Conservation (phyloP, 2,329 filamentous ascomycete species). For the Xylaria polymorpha region DNA sequence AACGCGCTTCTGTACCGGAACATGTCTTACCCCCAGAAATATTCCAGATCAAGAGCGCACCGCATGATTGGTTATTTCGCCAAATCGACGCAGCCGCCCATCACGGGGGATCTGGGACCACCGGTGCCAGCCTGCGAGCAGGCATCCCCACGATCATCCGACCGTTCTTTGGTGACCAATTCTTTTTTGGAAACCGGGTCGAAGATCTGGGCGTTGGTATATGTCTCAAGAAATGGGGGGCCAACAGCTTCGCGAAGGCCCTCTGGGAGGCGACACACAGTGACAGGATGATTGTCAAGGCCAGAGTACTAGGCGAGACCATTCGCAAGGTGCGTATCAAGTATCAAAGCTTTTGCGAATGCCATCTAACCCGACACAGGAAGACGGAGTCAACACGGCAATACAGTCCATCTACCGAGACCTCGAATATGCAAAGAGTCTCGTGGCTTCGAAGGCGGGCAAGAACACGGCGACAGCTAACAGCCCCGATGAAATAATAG, state of each 20-base stretch:
- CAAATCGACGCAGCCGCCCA: constrained; percentile 96
- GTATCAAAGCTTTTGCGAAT: constrained; percentile 8
- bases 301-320: constrained; percentile 81
- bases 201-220: constrained; percentile 95
- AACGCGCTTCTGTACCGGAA: constrained; percentile 62
- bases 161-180: constrained; percentile 98
- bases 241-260: constrained; percentile 84
- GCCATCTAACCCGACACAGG: constrained; percentile 63
- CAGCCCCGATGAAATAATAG: constrained; percentile 48
- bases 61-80: constrained; percentile 95
- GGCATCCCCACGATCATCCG: constrained; percentile 94
- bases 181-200: constrained; percentile 90
- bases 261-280: constrained; percentile 93
- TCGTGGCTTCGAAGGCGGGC: constrained; percentile 75
- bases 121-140: constrained; percentile 89
- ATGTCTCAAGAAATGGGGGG: constrained; percentile 87
- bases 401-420: constrained; percentile 96
- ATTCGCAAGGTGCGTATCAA: constrained; percentile 78
- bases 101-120: constrained; percentile 94
- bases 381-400: constrained; percentile 88
- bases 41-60: constrained; percentile 86
- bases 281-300: constrained; percentile 91
- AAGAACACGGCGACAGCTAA: constrained; percentile 59
- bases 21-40: constrained; percentile 83
- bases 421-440: constrained; percentile 87